A percentile compares a stretch with the other conserved stretches of the same genome.
These are phyloP conservation scores for Pichia insulana DNA, from an alignment of 805 yeast genomes.

Conservation along the genomic window DNA sequence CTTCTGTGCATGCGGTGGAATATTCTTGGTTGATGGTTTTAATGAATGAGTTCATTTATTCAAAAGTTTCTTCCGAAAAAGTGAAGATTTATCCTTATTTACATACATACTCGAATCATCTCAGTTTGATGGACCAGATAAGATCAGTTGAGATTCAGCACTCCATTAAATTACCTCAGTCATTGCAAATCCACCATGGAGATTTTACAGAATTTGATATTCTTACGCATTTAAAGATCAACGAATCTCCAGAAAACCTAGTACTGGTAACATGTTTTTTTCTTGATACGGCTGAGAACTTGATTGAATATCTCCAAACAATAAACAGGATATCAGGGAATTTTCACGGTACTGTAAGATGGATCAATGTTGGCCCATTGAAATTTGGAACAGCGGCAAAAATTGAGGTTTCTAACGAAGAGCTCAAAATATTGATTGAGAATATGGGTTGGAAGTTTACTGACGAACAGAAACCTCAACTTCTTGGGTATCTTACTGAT, in stretches of 20 bases:
- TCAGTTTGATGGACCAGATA: constrained; percentile 38
- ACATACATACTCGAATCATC: constrained; percentile 65
- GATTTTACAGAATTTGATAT: constrained; percentile 55
- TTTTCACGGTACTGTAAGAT: constrained; percentile 36
- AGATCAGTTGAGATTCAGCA: constrained; percentile 32
- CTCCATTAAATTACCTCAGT: constrained; percentile 33
- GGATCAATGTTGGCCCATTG: constrained; percentile 91
- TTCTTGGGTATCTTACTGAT: constrained; percentile 63
- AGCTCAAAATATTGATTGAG: constrained; percentile 44
- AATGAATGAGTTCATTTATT: constrained; percentile 52
- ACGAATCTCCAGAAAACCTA: constrained; percentile 31
- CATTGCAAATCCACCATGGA: constrained; percentile 41
- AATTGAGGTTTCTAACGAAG: constrained; percentile 68
- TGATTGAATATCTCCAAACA: constrained; percentile 64
- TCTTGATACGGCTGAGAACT: constrained; percentile 86
- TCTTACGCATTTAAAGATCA: constrained; percentile 12
- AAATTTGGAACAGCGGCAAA: constrained; percentile 83
- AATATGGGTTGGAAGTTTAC: constrained; percentile 56
- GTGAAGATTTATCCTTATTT: constrained; percentile 38
- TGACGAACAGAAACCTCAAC: constrained; percentile 27
- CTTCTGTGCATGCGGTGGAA: constrained; percentile 62
- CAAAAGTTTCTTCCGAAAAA: constrained; percentile 12
- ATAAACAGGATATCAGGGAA: constrained; percentile 37
- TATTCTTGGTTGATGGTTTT: constrained; percentile 67
- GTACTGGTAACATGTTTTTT: constrained; percentile 67